phyloP scores from a whole-genome alignment of 176 grass and related monocot species.

The Zoysia japonica region DNA sequence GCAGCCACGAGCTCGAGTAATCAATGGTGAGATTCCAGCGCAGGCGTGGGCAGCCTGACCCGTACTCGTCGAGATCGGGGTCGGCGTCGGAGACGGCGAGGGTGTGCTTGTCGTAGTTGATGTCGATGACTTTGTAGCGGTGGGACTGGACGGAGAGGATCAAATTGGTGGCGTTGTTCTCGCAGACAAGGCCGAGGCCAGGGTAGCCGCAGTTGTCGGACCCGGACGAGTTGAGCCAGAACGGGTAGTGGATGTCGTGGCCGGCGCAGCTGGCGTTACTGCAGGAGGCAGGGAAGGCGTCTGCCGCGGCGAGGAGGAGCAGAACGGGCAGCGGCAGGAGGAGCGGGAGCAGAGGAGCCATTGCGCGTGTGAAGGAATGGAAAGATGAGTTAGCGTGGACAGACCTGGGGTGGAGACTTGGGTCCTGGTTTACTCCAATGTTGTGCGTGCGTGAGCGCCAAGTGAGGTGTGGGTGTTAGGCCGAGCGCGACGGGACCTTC shows the following conservation, averaged over 20 bases:
- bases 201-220: conserved; percentile 40
- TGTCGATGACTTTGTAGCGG: conserved; percentile 25
- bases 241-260: conserved; percentile 45
- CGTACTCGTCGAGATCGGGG: background rate
- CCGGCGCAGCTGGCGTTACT: background rate
- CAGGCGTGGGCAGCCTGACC: conserved; percentile 28
- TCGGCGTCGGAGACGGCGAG: conserved; percentile 46
- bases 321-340: background rate
- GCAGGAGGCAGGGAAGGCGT: background rate
- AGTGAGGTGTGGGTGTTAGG: conserved; percentile 9
- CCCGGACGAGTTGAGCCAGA: conserved; percentile 6
- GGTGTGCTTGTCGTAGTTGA: conserved; percentile 32
- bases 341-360: background rate
- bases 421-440: background rate
- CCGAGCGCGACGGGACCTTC: background rate
- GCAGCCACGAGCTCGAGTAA: background rate
- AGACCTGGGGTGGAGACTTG: background rate
- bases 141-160: conserved; percentile 30
- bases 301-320: background rate
- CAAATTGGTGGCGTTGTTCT: conserved; percentile 1
- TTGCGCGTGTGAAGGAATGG: background rate
- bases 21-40: conserved; percentile 47
- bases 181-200: conserved; percentile 54
- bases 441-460: background rate
- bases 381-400: background rate